Conservation (phyloP, 2,329 filamentous ascomycete genomes). For the Nemania sp. region DNA sequence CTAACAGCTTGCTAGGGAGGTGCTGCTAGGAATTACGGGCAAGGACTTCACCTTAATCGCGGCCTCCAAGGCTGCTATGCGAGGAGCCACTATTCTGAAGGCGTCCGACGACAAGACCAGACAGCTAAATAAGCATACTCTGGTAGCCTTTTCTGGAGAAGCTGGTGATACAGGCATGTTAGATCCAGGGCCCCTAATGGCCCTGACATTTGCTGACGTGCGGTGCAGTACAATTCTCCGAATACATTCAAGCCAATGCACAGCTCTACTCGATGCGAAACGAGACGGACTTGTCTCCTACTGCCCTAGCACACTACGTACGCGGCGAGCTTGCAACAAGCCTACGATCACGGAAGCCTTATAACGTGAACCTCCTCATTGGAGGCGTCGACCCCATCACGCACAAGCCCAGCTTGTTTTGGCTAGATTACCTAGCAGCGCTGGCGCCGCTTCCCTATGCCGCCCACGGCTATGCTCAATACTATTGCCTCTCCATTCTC, state of each 20-base stretch:
- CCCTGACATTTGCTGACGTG: conserved; percentile 33
- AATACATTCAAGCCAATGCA: conserved; percentile 98
- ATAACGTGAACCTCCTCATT: conserved; percentile 95
- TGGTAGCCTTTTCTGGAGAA: conserved; percentile 96
- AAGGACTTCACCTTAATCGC: conserved; percentile 99
- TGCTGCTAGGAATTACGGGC: conserved; percentile 96
- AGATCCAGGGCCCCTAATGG: neutral
- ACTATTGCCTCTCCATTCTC: conserved; percentile 97
- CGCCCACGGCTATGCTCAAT: conserved; percentile 98
- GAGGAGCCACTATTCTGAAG: conserved; percentile 96
- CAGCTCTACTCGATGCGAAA: conserved; percentile 99
- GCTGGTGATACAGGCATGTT: conserved; percentile 88
- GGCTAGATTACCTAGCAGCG: conserved; percentile 96
- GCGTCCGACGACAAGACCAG: conserved; percentile 96
- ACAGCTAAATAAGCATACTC: conserved; percentile 88
- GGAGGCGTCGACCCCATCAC: conserved; percentile 94
- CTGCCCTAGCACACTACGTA: conserved; percentile 91
- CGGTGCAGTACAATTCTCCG: conserved; percentile 90
- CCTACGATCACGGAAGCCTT: conserved; percentile 90
- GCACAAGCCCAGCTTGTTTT: conserved; percentile 91
- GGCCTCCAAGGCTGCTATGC: conserved; percentile 97
- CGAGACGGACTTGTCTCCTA: conserved; percentile 88
- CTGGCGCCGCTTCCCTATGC: conserved; percentile 92
- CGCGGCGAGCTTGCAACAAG: conserved; percentile 92
- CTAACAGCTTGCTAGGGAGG: conserved; percentile 75